Conservation (phyloP, 495 filamentous ascomycete species). For the Ascodesmis nigricans region DNA sequence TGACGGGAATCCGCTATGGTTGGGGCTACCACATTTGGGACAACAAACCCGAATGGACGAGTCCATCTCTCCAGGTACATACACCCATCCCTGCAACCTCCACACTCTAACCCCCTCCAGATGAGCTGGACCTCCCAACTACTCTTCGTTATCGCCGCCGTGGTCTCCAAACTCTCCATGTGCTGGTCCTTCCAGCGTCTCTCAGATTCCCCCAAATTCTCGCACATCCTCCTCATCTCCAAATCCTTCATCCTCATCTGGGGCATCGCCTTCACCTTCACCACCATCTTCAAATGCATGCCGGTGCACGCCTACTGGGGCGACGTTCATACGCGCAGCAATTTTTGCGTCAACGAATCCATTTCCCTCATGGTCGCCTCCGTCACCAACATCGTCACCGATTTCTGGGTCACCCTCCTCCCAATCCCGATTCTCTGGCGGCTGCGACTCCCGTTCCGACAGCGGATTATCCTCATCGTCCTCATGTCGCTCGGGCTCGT, state of each 20-base stretch:
- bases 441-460: not conserved
- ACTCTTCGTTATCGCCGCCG: not conserved
- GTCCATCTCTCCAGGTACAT: not conserved
- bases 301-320: not conserved
- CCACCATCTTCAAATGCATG: not conserved
- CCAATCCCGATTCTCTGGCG: not conserved
- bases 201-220: not conserved
- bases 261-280: not conserved
- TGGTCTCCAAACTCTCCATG: not conserved
- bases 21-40: constrained; percentile 2
- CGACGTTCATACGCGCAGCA: not conserved
- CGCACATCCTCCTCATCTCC: not conserved
- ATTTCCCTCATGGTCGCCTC: not conserved
- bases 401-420: not conserved
- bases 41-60: not conserved
- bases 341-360: not conserved
- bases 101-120: not conserved
- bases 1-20: not conserved
- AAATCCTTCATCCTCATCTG: not conserved
- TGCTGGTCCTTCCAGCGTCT: not conserved
- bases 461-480: not conserved
- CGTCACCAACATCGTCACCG: not conserved
- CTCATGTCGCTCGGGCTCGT: not conserved
- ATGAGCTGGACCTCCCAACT: not conserved
- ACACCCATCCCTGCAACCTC: not conserved